phyloP scores from a whole-genome alignment of 2,329 filamentous ascomycete genomes.

The Ophiostoma populinum region DNA sequence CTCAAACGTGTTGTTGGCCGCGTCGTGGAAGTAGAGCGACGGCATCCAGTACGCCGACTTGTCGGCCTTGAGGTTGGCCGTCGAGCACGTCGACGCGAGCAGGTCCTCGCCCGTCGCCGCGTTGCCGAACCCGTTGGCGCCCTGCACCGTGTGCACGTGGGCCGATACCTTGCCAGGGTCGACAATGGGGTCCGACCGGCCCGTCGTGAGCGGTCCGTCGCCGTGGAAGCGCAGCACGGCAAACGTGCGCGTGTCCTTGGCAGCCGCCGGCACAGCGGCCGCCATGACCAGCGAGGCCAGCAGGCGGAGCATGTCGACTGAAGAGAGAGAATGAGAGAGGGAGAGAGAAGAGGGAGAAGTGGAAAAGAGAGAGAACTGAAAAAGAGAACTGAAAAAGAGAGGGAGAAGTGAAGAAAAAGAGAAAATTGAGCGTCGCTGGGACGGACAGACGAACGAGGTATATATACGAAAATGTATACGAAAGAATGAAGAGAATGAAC shows the following conservation, averaged over 20 bases:
- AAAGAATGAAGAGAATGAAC: background rate
- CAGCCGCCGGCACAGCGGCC: constrained; percentile 20
- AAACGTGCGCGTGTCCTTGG: constrained; percentile 33
- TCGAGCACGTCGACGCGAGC: constrained; percentile 47
- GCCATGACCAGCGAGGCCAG: constrained; percentile 10
- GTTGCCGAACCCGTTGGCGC: constrained; percentile 49
- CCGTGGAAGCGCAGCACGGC: constrained; percentile 58
- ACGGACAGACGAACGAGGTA: background rate
- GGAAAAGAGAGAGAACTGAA: background rate
- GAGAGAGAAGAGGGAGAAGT: background rate
- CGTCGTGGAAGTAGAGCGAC: constrained; percentile 48
- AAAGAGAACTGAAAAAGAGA: background rate
- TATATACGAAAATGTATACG: background rate
- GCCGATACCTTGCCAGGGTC: constrained; percentile 36
- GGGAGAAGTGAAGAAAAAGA: background rate
- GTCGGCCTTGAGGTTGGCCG: constrained; percentile 50
- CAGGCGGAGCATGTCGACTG: background rate
- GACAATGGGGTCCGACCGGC: constrained; percentile 52
- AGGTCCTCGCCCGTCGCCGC: constrained; percentile 44
- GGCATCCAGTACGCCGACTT: constrained; percentile 67
- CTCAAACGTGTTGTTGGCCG: constrained; percentile 44
- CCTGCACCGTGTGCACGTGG: constrained; percentile 57
- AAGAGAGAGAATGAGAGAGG: background rate
- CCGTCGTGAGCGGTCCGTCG: constrained; percentile 40
- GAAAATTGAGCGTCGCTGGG: background rate